A percentile compares a stretch with the other conserved stretches of the same genome.
These are phyloP conservation scores for Nadsonia fulvescens DNA, from an alignment of 805 yeast genomes.

Conservation along the genomic window DNA sequence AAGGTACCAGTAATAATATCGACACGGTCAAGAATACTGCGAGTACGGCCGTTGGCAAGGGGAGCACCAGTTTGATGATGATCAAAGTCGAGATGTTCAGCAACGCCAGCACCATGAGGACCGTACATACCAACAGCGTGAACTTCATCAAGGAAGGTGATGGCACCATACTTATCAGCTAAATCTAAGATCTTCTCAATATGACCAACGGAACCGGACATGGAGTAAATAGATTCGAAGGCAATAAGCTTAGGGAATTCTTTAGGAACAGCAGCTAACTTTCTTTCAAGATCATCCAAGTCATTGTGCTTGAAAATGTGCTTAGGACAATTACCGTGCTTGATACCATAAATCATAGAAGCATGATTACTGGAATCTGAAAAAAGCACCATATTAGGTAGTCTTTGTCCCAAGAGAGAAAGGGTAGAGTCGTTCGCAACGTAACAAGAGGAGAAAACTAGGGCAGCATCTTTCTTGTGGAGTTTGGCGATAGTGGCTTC, in stretches of 20 bases:
- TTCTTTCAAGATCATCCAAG: conserved; percentile 61
- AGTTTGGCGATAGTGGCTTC: conserved; percentile 78
- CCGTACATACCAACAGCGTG: conserved; percentile 99
- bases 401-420: conserved; percentile 75
- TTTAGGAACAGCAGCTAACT: conserved; percentile 63
- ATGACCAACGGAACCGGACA: conserved; percentile 96
- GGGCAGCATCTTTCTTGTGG: conserved; percentile 87
- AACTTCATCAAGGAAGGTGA: conserved; percentile 94
- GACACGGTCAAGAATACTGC: conserved; percentile 70
- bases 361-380: conserved; percentile 93
- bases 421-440: conserved; percentile 95
- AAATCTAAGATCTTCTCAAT: conserved; percentile 82
- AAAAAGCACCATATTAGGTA: conserved; percentile 78
- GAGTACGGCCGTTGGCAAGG: conserved; percentile 27
- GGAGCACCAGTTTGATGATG: conserved; percentile 52
- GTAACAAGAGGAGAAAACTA: conserved; percentile 88
- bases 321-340: conserved; percentile 74
- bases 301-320: conserved; percentile 88
- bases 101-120: conserved; percentile 99
- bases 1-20: conserved; percentile 96
- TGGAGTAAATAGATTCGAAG: conserved; percentile 91
- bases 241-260: conserved; percentile 90
- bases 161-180: conserved; percentile 94
- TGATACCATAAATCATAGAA: conserved; percentile 91
- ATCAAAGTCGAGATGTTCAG: conserved; percentile 86